Conservation (phyloP, 192 early-diverging fungal species). For the Rhizophagus clarus region DNA sequence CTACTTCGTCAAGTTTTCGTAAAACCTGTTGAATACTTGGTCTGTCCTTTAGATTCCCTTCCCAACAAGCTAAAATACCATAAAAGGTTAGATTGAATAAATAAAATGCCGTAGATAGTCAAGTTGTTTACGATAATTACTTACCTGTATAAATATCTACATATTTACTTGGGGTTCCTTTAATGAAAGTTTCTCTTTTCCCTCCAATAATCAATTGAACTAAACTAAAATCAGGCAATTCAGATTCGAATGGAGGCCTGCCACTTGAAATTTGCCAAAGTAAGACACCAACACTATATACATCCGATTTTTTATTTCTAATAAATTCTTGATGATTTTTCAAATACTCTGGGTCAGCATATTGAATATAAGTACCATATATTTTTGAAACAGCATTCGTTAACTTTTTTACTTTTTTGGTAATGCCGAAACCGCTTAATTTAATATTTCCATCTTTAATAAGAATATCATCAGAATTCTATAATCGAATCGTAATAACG, state of each 20-base stretch:
- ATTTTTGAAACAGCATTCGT: background rate
- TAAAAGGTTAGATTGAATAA: background rate
- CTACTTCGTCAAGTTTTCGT: background rate
- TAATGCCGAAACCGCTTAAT: slow-evolving; percentile 4
- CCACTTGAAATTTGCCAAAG: slow-evolving; percentile 18
- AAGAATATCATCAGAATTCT: background rate
- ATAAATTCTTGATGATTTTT: slow-evolving; percentile 9
- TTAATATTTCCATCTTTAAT: background rate
- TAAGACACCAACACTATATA: slow-evolving; percentile 6
- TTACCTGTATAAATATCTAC: slow-evolving; percentile 15
- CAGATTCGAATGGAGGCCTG: background rate
- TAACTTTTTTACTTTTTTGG: background rate
- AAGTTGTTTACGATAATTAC: too few relatives aligned
- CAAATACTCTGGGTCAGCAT: background rate
- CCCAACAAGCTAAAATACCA: slow-evolving; percentile 11
- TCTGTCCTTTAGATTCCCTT: slow-evolving; percentile 21
- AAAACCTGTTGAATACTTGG: slow-evolving; percentile 13
- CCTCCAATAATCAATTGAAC: background rate
- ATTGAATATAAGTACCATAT: background rate
- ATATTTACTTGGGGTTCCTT: slow-evolving; percentile 25
- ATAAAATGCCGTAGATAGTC: too few relatives aligned
- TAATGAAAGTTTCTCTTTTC: background rate
- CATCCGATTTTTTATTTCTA: background rate
- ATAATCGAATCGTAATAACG: too few relatives aligned
- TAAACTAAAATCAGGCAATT: background rate